These are phyloP conservation scores for Glaciozyma antarctica DNA, from an alignment of 768 basidiomycete species.

Conservation along the genomic window DNA sequence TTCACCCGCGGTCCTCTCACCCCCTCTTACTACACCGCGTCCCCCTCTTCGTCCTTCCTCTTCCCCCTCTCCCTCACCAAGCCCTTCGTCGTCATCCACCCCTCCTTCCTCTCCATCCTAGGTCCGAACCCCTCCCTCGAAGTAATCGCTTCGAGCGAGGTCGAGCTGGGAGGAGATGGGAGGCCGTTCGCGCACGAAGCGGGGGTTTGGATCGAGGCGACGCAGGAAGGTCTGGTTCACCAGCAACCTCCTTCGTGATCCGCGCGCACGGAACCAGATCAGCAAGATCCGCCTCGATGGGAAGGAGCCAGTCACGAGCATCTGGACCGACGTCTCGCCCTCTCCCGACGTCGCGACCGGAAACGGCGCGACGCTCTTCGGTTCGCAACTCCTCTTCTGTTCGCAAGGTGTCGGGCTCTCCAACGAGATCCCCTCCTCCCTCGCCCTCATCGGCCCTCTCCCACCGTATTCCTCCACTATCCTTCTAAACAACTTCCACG, in stretches of 20 bases:
- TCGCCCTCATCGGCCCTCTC: background rate
- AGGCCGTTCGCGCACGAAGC: conserved; percentile 74
- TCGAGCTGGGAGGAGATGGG: conserved; percentile 37
- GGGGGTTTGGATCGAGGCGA: conserved; percentile 56
- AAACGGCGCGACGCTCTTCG: conserved; percentile 15
- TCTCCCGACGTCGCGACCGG: background rate
- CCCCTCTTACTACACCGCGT: conserved; percentile 1
- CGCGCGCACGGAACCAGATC: conserved; percentile 56
- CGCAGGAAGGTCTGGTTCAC: conserved; percentile 66
- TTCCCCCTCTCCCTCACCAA: conserved; percentile 55
- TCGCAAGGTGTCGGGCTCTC: conserved; percentile 10
- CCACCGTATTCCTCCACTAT: background rate
- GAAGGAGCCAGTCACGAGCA: conserved; percentile 39
- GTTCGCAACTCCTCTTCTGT: conserved; percentile 10
- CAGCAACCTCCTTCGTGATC: conserved; percentile 54
- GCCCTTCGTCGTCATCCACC: conserved; percentile 53
- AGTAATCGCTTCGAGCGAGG: conserved; percentile 49
- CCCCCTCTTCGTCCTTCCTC: conserved; percentile 32
- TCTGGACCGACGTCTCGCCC: conserved; percentile 43
- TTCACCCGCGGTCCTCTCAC: background rate
- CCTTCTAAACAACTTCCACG: conserved; percentile 15
- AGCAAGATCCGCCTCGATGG: conserved; percentile 54
- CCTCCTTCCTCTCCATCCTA: conserved; percentile 52
- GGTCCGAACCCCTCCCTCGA: conserved; percentile 53
- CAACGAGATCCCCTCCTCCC: conserved; percentile 5